Conservation (phyloP, 2,329 filamentous ascomycete species). For the Gnomoniopsis smithogilvyi region DNA sequence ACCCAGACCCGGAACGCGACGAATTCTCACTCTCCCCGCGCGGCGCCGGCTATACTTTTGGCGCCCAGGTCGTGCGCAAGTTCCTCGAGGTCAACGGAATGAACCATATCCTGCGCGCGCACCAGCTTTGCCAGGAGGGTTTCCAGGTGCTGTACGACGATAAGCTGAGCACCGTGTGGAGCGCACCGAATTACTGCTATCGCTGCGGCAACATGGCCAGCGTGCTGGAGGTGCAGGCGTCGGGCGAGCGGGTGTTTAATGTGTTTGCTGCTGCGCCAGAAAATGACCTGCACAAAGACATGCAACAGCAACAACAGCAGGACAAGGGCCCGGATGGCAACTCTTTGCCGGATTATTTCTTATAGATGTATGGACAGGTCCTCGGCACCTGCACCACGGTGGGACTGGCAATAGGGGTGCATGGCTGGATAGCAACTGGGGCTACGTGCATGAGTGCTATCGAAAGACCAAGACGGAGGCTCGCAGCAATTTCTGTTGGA, state of each 20-base stretch:
- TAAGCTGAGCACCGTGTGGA: constrained; percentile 93
- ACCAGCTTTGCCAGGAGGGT: constrained; percentile 96
- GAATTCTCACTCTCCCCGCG: constrained; percentile 93
- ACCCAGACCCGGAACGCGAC: constrained; percentile 94
- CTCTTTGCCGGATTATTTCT: constrained; percentile 68
- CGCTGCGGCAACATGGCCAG: constrained; percentile 96
- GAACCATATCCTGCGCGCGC: constrained; percentile 96
- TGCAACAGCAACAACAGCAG: constrained; percentile 52
- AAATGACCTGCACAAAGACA: constrained; percentile 86
- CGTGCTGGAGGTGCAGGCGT: constrained; percentile 92
- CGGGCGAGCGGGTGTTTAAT: constrained; percentile 92
- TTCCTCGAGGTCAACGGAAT: constrained; percentile 97
- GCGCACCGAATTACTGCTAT: constrained; percentile 94
- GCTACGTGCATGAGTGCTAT: too few relatives aligned
- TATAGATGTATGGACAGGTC: constrained; percentile 38
- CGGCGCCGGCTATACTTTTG: constrained; percentile 95
- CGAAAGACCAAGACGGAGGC: too few relatives aligned
- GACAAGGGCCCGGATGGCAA: constrained; percentile 67
- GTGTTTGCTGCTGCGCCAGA: constrained; percentile 96
- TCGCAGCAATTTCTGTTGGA: too few relatives aligned
- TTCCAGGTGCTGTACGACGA: constrained; percentile 98
- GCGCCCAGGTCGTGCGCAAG: constrained; percentile 96
- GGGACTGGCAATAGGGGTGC: neutral
- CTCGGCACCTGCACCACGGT: neutral
- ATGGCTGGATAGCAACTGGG: neutral